These are phyloP conservation scores for Prunus mira DNA, from an alignment of 306 rosid species.

Conservation along the genomic window DNA sequence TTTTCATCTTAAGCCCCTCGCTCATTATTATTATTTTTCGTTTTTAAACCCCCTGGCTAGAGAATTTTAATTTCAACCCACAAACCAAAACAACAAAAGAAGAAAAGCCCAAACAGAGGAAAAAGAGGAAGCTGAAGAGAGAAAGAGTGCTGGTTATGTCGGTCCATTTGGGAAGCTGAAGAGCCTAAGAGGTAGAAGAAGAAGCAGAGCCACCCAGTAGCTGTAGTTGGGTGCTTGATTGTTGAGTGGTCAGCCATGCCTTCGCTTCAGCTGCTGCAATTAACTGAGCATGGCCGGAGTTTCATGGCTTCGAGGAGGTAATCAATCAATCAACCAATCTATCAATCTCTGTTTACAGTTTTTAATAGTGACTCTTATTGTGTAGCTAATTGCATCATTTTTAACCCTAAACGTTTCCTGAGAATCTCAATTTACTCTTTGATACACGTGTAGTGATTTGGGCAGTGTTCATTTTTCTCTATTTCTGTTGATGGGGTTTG, in stretches of 20 bases:
- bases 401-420: too few species aligned
- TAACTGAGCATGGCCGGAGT: slow-evolving; percentile 74
- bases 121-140: neutral
- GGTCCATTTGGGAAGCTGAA: neutral
- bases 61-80: neutral
- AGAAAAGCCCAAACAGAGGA: neutral
- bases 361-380: neutral
- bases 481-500: neutral
- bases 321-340: neutral
- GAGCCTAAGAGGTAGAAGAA: neutral
- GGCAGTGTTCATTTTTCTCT: neutral
- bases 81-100: neutral
- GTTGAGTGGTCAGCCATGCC: slow-evolving; percentile 45
- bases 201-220: neutral
- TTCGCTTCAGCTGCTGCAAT: slow-evolving; percentile 86
- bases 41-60: neutral
- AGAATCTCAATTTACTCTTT: too few species aligned
- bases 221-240: neutral
- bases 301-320: slow-evolving; percentile 90
- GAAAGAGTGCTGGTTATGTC: neutral
- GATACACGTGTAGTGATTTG: neutral
- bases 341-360: neutral
- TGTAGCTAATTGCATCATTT: too few species aligned
- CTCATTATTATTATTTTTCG: neutral
- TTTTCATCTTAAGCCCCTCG: too few species aligned